Conservation (phyloP, 2,329 filamentous ascomycete species). For the Volutella citrinella region DNA sequence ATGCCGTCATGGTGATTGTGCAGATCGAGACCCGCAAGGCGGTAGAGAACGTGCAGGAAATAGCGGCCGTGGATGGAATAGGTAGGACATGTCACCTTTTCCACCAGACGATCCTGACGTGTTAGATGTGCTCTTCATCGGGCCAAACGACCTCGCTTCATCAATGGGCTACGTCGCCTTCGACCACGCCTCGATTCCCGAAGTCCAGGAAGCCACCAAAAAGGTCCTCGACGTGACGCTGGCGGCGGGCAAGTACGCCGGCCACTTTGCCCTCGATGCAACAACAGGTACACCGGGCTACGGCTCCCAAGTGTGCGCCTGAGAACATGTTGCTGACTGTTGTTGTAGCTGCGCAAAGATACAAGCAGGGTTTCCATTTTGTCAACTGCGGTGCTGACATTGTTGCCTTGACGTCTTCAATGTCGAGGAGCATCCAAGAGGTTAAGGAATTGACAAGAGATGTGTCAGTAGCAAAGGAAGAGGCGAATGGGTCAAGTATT, state of each 20-base stretch:
- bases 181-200: constrained; percentile 27
- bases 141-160: no score
- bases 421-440: no score
- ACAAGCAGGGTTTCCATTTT: constrained; percentile 32
- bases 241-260: constrained; percentile 32
- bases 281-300: no score
- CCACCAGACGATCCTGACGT: no score
- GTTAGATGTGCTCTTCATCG: no score
- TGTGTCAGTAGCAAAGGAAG: no score
- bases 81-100: no score
- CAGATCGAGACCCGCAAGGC: constrained; percentile 15
- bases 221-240: constrained; percentile 25
- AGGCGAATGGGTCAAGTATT: no score
- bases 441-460: no score
- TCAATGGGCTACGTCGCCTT: constrained; percentile 32
- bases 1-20: constrained; percentile 21
- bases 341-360: constrained; percentile 22
- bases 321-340: no score
- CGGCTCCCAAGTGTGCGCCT: no score
- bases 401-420: constrained; percentile 34
- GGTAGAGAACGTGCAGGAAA: constrained; percentile 37
- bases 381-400: constrained; percentile 37
- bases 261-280: constrained; percentile 35
- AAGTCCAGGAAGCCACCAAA: constrained; percentile 27
- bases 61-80: constrained; percentile 30